Evolutionary conservation across 768 basidiomycete species (phyloP).

Genomic region (Polyporus arcularius): DNA sequence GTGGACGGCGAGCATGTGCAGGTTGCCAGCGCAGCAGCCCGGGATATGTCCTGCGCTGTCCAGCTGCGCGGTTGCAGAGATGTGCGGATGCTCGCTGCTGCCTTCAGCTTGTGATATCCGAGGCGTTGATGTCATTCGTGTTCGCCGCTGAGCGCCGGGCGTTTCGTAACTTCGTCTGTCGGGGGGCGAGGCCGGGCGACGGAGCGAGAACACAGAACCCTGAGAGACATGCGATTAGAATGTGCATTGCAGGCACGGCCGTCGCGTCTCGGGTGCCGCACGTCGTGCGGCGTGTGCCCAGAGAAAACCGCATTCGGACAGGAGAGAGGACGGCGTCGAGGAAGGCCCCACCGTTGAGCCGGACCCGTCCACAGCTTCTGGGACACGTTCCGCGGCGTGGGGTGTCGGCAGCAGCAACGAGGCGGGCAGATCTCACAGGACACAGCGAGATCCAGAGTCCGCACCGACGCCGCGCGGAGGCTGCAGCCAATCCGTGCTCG

Average conservation of each 20-base stretch:
- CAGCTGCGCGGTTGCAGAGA: too few relatives aligned
- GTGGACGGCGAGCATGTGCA: not conserved
- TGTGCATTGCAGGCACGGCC: too few relatives aligned
- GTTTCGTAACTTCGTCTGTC: too few relatives aligned
- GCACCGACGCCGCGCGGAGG: not conserved
- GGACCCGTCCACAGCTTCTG: not conserved
- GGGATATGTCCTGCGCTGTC: not conserved
- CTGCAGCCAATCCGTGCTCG: not conserved
- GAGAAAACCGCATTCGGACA: not conserved
- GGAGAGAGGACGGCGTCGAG: not conserved
- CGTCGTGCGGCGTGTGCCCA: too few relatives aligned
- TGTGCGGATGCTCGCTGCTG: not conserved
- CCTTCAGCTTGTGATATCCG: not conserved
- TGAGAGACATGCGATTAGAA: too few relatives aligned
- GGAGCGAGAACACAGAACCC: too few relatives aligned
- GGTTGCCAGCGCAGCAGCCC: not conserved
- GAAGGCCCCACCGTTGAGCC: not conserved
- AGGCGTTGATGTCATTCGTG: too few relatives aligned
- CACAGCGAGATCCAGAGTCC: not conserved
- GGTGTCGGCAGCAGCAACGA: not conserved
- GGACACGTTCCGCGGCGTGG: not conserved
- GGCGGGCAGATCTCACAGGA: not conserved
- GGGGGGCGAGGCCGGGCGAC: too few relatives aligned
- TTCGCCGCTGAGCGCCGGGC: too few relatives aligned
- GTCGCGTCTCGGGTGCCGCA: too few relatives aligned